These are phyloP conservation scores for Keithomyces neogunnii DNA, from an alignment of 2,329 filamentous ascomycete genomes.

Conservation along the genomic window DNA sequence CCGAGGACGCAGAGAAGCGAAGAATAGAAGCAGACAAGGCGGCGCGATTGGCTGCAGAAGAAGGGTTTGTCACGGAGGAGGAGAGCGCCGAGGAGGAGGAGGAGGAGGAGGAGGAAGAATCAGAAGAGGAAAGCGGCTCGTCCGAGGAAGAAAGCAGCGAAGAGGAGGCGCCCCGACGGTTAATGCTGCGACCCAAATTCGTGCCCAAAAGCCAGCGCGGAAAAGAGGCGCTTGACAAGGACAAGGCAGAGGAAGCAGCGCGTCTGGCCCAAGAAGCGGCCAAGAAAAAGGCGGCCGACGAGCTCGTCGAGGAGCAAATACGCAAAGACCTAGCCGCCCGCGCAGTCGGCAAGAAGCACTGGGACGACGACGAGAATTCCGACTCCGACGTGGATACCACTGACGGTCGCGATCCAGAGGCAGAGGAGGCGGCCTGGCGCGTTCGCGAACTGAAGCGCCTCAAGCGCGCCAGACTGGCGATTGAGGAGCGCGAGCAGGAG, in stretches of 20 bases:
- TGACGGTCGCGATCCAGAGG: constrained; percentile 77
- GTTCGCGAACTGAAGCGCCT: constrained; percentile 83
- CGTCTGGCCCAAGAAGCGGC: constrained; percentile 48
- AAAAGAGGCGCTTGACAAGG: constrained; percentile 18
- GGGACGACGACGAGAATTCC: constrained; percentile 70
- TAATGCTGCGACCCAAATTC: constrained; percentile 57
- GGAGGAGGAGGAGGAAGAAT: constrained; percentile 29
- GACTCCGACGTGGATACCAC: constrained; percentile 78
- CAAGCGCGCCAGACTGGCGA: constrained; percentile 75
- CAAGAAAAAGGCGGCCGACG: constrained; percentile 63
- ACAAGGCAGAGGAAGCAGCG: constrained; percentile 25
- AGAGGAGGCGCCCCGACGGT: constrained; percentile 45
- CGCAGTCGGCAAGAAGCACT: constrained; percentile 70
- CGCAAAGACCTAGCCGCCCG: constrained; percentile 70
- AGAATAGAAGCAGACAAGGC: constrained; percentile 40
- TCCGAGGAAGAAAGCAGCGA: constrained; percentile 39
- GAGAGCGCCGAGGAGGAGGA: constrained; percentile 43
- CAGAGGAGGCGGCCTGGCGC: constrained; percentile 89
- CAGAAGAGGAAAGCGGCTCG: constrained; percentile 29
- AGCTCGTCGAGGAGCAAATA: constrained; percentile 80
- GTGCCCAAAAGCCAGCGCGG: constrained; percentile 50
- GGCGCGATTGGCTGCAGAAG: constrained; percentile 45
- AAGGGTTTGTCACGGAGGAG: constrained; percentile 55
- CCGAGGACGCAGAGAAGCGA: constrained; percentile 36
- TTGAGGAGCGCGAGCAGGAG: constrained; percentile 78